A percentile compares a stretch with the other conserved stretches of the same genome.
Conservation (phyloP, 2,329 filamentous ascomycete species). For the Fusarium mundagurra region DNA sequence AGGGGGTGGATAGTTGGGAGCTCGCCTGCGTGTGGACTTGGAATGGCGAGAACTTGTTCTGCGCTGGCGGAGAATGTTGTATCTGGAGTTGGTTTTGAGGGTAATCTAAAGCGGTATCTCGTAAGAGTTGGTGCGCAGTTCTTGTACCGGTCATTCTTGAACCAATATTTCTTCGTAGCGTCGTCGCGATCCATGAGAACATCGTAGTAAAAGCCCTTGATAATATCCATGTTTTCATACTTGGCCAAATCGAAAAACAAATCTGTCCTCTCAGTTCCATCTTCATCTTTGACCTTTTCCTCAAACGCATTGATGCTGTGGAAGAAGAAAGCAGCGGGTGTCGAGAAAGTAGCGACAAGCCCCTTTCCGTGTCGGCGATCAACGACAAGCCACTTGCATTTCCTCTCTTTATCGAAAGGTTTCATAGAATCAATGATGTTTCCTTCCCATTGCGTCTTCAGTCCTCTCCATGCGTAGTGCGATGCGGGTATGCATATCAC, state of each 20-base stretch:
- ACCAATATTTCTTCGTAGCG: slow-evolving; percentile 55
- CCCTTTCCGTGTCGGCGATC: slow-evolving; percentile 71
- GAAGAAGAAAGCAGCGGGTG: slow-evolving; percentile 78
- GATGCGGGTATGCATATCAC: slow-evolving; percentile 78
- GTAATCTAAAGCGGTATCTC: slow-evolving; percentile 56
- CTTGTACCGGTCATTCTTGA: slow-evolving; percentile 51
- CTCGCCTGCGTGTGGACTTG: slow-evolving; percentile 66
- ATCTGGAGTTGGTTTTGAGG: slow-evolving; percentile 25
- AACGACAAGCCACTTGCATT: slow-evolving; percentile 77
- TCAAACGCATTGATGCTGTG: slow-evolving; percentile 84
- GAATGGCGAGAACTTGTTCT: slow-evolving; percentile 56
- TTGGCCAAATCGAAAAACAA: slow-evolving; percentile 73
- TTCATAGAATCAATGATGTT: slow-evolving; percentile 76
- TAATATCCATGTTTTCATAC: slow-evolving; percentile 71
- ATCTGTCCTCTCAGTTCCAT: slow-evolving; percentile 48
- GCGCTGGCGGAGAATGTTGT: slow-evolving; percentile 33
- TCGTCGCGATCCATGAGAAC: slow-evolving; percentile 66
- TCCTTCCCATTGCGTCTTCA: slow-evolving; percentile 69
- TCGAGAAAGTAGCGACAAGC: slow-evolving; percentile 74
- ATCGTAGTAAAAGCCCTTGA: slow-evolving; percentile 76
- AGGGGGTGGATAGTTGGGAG: slow-evolving; percentile 72
- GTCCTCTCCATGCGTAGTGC: slow-evolving; percentile 65
- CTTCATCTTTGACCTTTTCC: slow-evolving; percentile 55
- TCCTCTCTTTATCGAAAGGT: slow-evolving; percentile 65
- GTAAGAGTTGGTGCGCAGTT: slow-evolving; percentile 52